phyloP scores from a whole-genome alignment of 2,329 filamentous ascomycete genomes.

The Domatiomyces globalis region DNA sequence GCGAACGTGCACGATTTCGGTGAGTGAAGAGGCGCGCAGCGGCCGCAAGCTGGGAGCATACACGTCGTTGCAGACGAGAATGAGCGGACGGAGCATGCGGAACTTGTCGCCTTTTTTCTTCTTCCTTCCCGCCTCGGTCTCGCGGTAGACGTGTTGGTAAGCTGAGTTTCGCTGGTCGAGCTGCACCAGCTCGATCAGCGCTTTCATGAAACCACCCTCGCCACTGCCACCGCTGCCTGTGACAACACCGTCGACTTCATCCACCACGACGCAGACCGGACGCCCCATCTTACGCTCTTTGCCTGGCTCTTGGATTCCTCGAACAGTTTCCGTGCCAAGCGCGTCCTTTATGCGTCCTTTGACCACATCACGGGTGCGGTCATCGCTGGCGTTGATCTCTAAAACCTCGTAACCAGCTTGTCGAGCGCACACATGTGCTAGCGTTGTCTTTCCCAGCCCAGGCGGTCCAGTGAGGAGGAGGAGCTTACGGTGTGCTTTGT shows the following conservation, averaged over 20 bases:
- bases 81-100: conserved; percentile 69
- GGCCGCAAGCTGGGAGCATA: conserved; percentile 82
- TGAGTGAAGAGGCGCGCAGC: conserved; percentile 67
- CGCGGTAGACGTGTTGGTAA: conserved; percentile 7
- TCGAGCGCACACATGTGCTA: conserved; percentile 87
- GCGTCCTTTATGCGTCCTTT: conserved; percentile 82
- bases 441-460: conserved; percentile 85
- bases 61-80: conserved; percentile 93
- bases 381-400: conserved; percentile 96
- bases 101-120: conserved; percentile 73
- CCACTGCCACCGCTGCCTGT: conserved; percentile 56
- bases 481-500: conserved; percentile 70
- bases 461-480: conserved; percentile 82
- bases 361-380: conserved; percentile 77
- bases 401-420: conserved; percentile 94
- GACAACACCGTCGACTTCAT: conserved; percentile 92
- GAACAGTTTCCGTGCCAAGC: conserved; percentile 87
- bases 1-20: conserved; percentile 82
- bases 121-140: conserved; percentile 12
- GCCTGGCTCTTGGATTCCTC: conserved; percentile 39
- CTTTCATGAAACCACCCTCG: conserved; percentile 91
- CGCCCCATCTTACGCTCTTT: conserved; percentile 57
- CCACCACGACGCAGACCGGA: conserved; percentile 85
- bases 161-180: conserved; percentile 69
- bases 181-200: conserved; percentile 76